phyloP scores from a whole-genome alignment of 2,329 filamentous ascomycete genomes.

The Didymella glomerata region DNA sequence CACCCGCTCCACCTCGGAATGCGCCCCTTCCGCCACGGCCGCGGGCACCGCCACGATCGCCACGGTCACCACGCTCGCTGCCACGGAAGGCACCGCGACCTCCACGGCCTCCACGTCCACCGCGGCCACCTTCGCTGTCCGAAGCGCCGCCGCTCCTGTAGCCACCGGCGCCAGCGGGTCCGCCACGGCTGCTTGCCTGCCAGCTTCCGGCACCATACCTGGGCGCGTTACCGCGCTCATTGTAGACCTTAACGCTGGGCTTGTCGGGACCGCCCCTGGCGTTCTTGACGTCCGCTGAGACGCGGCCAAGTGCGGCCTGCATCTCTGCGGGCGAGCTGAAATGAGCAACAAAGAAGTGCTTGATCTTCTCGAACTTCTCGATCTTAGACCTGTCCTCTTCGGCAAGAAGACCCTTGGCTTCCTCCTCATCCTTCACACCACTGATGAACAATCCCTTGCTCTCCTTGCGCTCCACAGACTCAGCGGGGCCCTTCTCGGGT shows the following conservation, averaged over 20 bases:
- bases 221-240: slow-evolving; percentile 63
- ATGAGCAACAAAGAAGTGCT: slow-evolving; percentile 83
- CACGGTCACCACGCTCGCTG: slow-evolving; percentile 52
- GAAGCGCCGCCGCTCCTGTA: slow-evolving; percentile 85
- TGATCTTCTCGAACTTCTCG: slow-evolving; percentile 71
- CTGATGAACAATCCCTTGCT: slow-evolving; percentile 90
- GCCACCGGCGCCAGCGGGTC: slow-evolving; percentile 68
- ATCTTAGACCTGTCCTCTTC: slow-evolving; percentile 87
- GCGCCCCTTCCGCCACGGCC: slow-evolving; percentile 39
- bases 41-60: slow-evolving; percentile 55
- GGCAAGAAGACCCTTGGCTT: slow-evolving; percentile 80
- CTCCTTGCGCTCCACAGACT: slow-evolving; percentile 65
- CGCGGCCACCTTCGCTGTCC: slow-evolving; percentile 74
- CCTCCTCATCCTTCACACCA: slow-evolving; percentile 83
- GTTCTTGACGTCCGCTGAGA: slow-evolving; percentile 80
- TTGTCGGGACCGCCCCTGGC: slow-evolving; percentile 76
- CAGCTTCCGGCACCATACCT: slow-evolving; percentile 64
- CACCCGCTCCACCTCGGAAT: slow-evolving; percentile 45
- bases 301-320: slow-evolving; percentile 76
- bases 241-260: slow-evolving; percentile 84
- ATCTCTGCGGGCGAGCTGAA: slow-evolving; percentile 84
- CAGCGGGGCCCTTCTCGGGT: slow-evolving; percentile 54
- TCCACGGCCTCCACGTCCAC: slow-evolving; percentile 62
- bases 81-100: slow-evolving; percentile 59
- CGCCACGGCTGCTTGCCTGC: slow-evolving; percentile 71